A percentile compares a stretch with the other conserved stretches of the same genome.
These are phyloP conservation scores for Filobasidium floriforme DNA, from an alignment of 768 basidiomycete genomes.

Conservation along the genomic window DNA sequence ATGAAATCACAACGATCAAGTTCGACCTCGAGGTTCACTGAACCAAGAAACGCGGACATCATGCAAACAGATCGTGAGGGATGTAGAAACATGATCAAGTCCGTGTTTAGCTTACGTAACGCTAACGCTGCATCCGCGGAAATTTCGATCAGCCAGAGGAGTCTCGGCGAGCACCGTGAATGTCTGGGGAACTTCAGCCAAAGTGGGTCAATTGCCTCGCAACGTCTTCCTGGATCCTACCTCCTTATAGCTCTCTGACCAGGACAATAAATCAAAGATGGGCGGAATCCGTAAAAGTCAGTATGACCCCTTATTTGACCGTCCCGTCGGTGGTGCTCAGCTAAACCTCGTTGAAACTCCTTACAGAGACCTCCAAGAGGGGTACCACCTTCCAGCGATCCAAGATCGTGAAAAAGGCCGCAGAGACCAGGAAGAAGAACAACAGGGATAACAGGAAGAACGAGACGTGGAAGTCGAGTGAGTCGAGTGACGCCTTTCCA, in stretches of 20 bases:
- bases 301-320: conserved; percentile 10
- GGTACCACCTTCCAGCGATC: conserved; percentile 63
- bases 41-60: neutral
- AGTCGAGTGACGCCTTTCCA: conserved; percentile 40
- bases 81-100: neutral
- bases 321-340: neutral
- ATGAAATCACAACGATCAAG: neutral
- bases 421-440: conserved; percentile 68
- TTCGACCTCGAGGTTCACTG: neutral
- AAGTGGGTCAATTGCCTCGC: too few species aligned
- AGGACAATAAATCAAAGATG: conserved; percentile 27
- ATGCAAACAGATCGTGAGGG: neutral
- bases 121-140: conserved; percentile 11
- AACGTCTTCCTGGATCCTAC: too few species aligned
- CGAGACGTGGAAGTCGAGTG: conserved; percentile 80
- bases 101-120: too few species aligned
- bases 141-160: neutral
- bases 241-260: too few species aligned
- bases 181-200: neutral
- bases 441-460: conserved; percentile 70
- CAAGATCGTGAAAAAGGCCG: conserved; percentile 65
- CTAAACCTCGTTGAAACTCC: neutral
- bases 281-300: conserved; percentile 44
- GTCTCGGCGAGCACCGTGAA: too few species aligned
- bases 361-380: conserved; percentile 74